Evolutionary conservation across 257 asterid species (phyloP), one percentile per base, ranked within the genome.

Genomic region (Ehretia macrophylla): DNA sequence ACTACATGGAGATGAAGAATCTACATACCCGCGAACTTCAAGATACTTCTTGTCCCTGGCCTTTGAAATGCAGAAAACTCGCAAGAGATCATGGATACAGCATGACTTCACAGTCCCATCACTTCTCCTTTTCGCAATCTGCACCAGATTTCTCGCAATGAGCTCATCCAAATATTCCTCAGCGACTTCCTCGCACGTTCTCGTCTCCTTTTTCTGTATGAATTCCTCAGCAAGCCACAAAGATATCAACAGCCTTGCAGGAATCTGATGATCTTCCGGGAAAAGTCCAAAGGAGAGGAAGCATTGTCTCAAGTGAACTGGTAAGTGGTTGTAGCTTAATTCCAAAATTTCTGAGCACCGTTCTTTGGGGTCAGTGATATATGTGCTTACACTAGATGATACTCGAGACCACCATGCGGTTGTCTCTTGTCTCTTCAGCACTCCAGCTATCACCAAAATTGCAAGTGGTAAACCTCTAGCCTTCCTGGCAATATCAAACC

Each of bases 151-250:
- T 49, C 73, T 48, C 22, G 67, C 77, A 0, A 67, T 65, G 17
- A 75, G 77, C 63, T 75, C 80, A 72, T 65, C n/a, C n/a, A 75
- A 51, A 54, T 75, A 66, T 49, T 75, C 77, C 19, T 70, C 59
- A 14, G 74, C 74, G 4, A 62, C 42, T 49, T 70, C 70, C 66
- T 70, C 77, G 35, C 71, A 42, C 61, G 68, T 18, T 38, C 71
- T 67, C 8, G 17, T 71, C 21, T 60, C 68, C 19, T 22, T 58
- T 40, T 49, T 51, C 47, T 58, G 75, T 22, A 76, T 48, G 12
- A 76, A 76, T 45, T 79, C 79, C 65, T 77, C 77, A 3, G 77
- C 72, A 23, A 71, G 63, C 83, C 79, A 77, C 27, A 77, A 46
- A 22, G 64, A 40, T 48, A 69, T 63, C 62, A 77, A 32, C 38